Evolutionary conservation across 1,139 yeast species (phyloP).

Genomic region (Zygoascus meyerae): DNA sequence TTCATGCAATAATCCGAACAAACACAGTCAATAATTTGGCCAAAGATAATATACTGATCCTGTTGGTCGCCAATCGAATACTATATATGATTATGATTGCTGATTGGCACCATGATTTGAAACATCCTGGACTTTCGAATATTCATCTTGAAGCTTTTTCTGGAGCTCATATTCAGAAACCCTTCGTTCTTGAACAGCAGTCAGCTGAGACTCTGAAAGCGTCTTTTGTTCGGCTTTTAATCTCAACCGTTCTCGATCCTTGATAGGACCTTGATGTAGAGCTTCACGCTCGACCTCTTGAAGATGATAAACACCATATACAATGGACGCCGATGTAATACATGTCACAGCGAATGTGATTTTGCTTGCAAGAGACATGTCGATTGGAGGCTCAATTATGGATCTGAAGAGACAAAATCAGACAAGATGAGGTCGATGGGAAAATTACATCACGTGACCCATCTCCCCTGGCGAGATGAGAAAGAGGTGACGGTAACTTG

Average conservation of each 20-base stretch:
- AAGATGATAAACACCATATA: slow-evolving; percentile 60
- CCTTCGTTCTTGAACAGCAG: slow-evolving; percentile 48
- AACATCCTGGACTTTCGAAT: slow-evolving; percentile 49
- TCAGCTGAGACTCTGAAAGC: slow-evolving; percentile 25
- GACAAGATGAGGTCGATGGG: no score
- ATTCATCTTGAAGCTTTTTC: slow-evolving; percentile 56
- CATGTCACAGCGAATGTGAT: slow-evolving; percentile 60
- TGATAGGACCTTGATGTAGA: slow-evolving; percentile 72
- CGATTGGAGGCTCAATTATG: neutral
- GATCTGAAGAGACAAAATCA: neutral
- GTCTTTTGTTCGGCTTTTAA: slow-evolving; percentile 39
- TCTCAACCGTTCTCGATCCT: slow-evolving; percentile 60
- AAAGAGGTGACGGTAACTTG: no score
- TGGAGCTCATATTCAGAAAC: slow-evolving; percentile 73
- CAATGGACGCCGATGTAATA: slow-evolving; percentile 50
- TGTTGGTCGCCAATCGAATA: no score
- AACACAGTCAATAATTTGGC: no score
- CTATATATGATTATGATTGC: neutral
- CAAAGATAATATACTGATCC: no score
- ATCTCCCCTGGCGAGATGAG: no score
- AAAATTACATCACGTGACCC: no score
- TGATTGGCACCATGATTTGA: neutral
- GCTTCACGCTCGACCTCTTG: slow-evolving; percentile 65
- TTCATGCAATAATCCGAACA: no score
- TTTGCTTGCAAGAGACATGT: slow-evolving; percentile 69